These are phyloP conservation scores for Trypanosoma boissoni DNA, from an alignment of 208 protist genomes.

Conservation along the genomic window DNA sequence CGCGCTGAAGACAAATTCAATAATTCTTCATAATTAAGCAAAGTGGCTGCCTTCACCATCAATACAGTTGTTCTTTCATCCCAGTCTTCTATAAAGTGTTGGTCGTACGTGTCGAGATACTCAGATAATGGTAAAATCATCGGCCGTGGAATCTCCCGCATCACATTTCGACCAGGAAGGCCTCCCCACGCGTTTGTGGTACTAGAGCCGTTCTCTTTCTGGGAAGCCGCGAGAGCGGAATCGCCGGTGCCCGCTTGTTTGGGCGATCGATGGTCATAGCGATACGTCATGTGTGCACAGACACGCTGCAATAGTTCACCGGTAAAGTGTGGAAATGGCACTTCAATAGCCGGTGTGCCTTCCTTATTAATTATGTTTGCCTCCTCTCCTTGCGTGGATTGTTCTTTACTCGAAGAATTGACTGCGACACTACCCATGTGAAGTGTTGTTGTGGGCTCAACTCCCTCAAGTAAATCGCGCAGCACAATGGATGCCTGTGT, in stretches of 20 bases:
- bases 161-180: conserved; percentile 17
- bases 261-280: conserved; percentile 29
- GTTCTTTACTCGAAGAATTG: background rate
- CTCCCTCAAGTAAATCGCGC: conserved; percentile 70
- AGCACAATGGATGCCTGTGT: conserved; percentile 74
- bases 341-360: conserved; percentile 31
- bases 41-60: conserved; percentile 85
- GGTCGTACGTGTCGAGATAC: conserved; percentile 69
- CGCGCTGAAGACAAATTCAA: conserved; percentile 84
- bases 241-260: background rate
- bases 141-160: conserved; percentile 63
- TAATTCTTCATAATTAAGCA: conserved; percentile 86
- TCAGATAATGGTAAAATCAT: conserved; percentile 71
- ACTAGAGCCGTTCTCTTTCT: background rate
- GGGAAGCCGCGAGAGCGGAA: background rate
- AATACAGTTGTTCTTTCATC: conserved; percentile 64
- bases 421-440: background rate
- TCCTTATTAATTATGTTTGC: background rate
- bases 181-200: background rate
- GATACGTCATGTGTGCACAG: conserved; percentile 80
- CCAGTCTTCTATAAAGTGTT: conserved; percentile 66
- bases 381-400: background rate
- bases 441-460: conserved; percentile 23
- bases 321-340: conserved; percentile 73
- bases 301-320: conserved; percentile 58